These are phyloP conservation scores for Ceratopteris richardii DNA, from an alignment of 75 land plant species.

Conservation along the genomic window DNA sequence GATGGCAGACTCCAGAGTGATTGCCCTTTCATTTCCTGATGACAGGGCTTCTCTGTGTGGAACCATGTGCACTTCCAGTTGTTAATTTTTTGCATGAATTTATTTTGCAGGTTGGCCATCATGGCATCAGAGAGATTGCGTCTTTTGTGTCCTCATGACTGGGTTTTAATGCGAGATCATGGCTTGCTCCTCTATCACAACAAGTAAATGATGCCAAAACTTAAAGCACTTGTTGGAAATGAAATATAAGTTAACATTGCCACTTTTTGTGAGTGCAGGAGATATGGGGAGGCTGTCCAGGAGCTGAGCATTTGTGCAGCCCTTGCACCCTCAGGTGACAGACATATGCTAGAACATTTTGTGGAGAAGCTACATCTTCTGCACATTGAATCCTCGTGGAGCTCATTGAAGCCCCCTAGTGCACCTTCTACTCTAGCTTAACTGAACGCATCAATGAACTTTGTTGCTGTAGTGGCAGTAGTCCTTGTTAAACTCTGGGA, in stretches of 20 bases:
- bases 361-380: constrained; percentile 64
- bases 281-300: constrained; percentile 59
- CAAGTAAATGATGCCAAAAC: constrained; percentile 23
- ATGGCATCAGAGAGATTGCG: constrained; percentile 72
- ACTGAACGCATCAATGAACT: too few species aligned
- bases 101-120: constrained; percentile 40
- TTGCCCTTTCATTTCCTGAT: too few species aligned
- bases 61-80: too few species aligned
- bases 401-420: constrained; percentile 21
- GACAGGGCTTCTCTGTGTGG: too few species aligned
- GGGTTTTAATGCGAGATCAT: constrained; percentile 54
- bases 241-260: too few species aligned
- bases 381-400: constrained; percentile 52
- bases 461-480: too few species aligned
- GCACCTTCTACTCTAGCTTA: constrained; percentile 16
- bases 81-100: too few species aligned
- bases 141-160: constrained; percentile 54
- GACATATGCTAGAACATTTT: constrained; percentile 50
- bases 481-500: too few species aligned
- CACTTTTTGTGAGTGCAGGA: constrained; percentile 20
- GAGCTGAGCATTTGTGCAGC: constrained; percentile 87
- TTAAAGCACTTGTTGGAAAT: too few species aligned
- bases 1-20: too few species aligned
- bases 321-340: constrained; percentile 61
- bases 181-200: constrained; percentile 58